Conservation (phyloP, 352 stramenopile genomes). For the Phytophthora quininea region DNA sequence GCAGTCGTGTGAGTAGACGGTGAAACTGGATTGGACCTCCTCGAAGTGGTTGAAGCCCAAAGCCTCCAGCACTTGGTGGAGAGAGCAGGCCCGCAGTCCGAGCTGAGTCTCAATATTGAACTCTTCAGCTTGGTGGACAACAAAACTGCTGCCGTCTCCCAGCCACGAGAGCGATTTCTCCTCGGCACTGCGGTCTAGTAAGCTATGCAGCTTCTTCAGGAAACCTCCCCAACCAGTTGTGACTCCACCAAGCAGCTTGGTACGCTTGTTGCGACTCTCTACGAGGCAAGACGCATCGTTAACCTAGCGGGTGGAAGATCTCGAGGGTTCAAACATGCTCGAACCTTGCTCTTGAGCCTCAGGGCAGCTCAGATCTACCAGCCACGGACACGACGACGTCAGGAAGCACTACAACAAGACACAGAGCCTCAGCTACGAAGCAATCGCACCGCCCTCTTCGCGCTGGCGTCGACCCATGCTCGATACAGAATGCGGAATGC, state of each 20-base stretch:
- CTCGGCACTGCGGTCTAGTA: constrained; percentile 22
- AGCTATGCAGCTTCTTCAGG: constrained; percentile 25
- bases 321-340: background rate
- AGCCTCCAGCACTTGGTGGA: constrained; percentile 26
- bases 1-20: constrained; percentile 27
- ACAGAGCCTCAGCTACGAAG: constrained; percentile 2
- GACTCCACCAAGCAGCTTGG: constrained; percentile 22
- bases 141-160: constrained; percentile 22
- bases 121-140: constrained; percentile 15
- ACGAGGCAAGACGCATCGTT: background rate
- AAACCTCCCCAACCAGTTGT: constrained; percentile 16
- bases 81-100: constrained; percentile 24
- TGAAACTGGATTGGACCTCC: constrained; percentile 12
- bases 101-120: constrained; percentile 16
- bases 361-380: background rate
- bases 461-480: constrained; percentile 26
- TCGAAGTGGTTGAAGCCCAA: constrained; percentile 30
- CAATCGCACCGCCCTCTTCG: constrained; percentile 19
- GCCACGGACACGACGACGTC: background rate
- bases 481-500: background rate
- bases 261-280: constrained; percentile 15
- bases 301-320: background rate
- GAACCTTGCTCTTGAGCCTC: background rate
- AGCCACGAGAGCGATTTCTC: constrained; percentile 24
- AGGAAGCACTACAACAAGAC: background rate